phyloP scores from a whole-genome alignment of 768 basidiomycete species.

The Termitomyces bulborhizus region DNA sequence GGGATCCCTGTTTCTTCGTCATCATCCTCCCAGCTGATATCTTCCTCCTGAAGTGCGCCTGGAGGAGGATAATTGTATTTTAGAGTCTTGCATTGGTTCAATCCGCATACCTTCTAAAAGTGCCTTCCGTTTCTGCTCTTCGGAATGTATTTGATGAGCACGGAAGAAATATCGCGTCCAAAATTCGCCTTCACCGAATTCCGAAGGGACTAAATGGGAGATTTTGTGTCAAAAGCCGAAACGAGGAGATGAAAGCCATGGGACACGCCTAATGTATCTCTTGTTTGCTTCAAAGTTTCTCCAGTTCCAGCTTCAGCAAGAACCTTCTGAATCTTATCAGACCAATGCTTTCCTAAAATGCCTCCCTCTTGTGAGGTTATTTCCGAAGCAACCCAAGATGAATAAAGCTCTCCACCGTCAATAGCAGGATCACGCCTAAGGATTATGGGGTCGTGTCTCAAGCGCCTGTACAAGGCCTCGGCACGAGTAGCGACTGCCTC shows the following conservation, averaged over 20 bases:
- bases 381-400: constrained; percentile 48
- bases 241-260: constrained; percentile 1
- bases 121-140: constrained; percentile 73
- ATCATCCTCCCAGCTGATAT: constrained; percentile 92
- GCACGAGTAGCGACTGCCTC: constrained; percentile 67
- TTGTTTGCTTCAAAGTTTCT: constrained; percentile 42
- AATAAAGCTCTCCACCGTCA: constrained; percentile 52
- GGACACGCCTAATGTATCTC: constrained; percentile 51
- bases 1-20: constrained; percentile 53
- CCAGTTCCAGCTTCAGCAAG: constrained; percentile 49
- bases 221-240: constrained; percentile 1
- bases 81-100: neutral
- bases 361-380: constrained; percentile 52
- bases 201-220: constrained; percentile 53
- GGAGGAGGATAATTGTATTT: neutral
- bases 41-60: constrained; percentile 74
- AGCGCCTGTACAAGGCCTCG: constrained; percentile 65
- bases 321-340: constrained; percentile 37
- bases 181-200: constrained; percentile 59
- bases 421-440: constrained; percentile 69
- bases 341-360: constrained; percentile 54
- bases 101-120: constrained; percentile 56
- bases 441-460: constrained; percentile 71
- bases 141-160: constrained; percentile 69
- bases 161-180: constrained; percentile 93